A percentile compares a stretch with the other conserved stretches of the same genome.
Evolutionary conservation across 805 yeast species (phyloP).

Genomic region (Jamesozyma spencerorum): DNA sequence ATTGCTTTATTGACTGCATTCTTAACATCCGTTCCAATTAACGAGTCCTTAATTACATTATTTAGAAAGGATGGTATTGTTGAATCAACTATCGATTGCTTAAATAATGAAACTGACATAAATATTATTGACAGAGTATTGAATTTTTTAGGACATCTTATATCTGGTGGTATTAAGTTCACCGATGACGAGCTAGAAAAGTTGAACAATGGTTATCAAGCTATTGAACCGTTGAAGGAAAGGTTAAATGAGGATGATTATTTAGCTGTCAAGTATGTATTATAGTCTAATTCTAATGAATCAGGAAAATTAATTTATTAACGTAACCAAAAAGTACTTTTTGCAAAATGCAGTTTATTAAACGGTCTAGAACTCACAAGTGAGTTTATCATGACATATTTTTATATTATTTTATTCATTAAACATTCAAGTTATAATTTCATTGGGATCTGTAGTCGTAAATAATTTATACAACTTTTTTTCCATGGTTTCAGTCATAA

Average conservation of each 20-base stretch:
- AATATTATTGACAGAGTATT: slow-evolving; percentile 51
- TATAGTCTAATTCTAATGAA: slow-evolving; percentile 4
- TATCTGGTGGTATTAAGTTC: slow-evolving; percentile 38
- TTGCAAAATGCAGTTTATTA: slow-evolving; percentile 30
- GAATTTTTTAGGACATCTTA: slow-evolving; percentile 40
- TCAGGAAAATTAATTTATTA: slow-evolving; percentile 2
- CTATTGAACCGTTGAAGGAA: slow-evolving; percentile 37
- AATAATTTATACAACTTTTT: slow-evolving; percentile 40
- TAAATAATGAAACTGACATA: slow-evolving; percentile 29
- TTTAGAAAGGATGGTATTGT: slow-evolving; percentile 31
- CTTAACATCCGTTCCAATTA: slow-evolving; percentile 42
- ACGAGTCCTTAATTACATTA: slow-evolving; percentile 29
- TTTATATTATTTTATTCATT: background rate
- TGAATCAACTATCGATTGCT: slow-evolving; percentile 19
- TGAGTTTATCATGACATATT: background rate
- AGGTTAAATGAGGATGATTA: slow-evolving; percentile 48
- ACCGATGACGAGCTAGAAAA: slow-evolving; percentile 33
- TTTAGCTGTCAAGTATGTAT: slow-evolving; percentile 39
- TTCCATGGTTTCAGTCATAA: slow-evolving; percentile 45
- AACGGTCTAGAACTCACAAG: slow-evolving; percentile 10
- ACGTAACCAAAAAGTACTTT: slow-evolving; percentile 25
- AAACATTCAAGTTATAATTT: slow-evolving; percentile 19
- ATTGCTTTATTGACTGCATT: slow-evolving; percentile 53
- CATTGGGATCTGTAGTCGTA: slow-evolving; percentile 42
- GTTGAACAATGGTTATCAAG: slow-evolving; percentile 32